Conservation (phyloP, 139 green algal genomes). For the Trebouxia sp. region DNA sequence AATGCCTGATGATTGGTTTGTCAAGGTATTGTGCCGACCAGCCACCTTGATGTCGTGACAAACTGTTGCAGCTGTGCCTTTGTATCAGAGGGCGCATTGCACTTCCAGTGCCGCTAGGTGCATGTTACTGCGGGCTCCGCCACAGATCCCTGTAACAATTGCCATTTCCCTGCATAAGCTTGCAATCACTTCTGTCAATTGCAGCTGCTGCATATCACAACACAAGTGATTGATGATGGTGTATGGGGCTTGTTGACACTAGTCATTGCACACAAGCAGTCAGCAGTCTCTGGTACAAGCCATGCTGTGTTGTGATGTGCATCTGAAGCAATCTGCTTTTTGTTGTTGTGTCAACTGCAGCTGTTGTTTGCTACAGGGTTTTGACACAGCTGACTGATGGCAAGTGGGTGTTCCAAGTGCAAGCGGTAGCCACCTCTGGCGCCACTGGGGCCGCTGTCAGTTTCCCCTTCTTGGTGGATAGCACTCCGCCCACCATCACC, state of each 20-base stretch:
- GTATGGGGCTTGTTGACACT: neutral
- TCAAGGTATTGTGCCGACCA: neutral
- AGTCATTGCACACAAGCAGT: neutral
- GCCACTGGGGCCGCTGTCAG: neutral
- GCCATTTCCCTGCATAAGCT: no score
- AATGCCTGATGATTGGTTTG: neutral
- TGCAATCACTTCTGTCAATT: no score
- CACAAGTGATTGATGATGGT: neutral
- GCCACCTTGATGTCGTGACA: neutral
- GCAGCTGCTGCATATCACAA: no score
- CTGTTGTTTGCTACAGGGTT: neutral
- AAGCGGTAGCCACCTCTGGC: neutral
- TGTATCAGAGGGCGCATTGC: neutral
- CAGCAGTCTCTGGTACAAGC: no score
- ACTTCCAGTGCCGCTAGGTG: no score
- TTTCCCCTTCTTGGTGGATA: conserved; percentile 19
- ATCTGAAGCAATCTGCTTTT: neutral
- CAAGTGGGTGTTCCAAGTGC: conserved; percentile 15
- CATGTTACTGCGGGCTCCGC: no score
- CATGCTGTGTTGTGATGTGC: neutral
- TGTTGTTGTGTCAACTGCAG: neutral
- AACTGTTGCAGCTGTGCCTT: neutral
- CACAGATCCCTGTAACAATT: no score
- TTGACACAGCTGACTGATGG: neutral
- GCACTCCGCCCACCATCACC: conserved; percentile 7